A percentile compares a stretch with the other conserved stretches of the same genome.
phyloP scores from a whole-genome alignment of 139 green algal species.

The Limnomonas spitsbergensis region DNA sequence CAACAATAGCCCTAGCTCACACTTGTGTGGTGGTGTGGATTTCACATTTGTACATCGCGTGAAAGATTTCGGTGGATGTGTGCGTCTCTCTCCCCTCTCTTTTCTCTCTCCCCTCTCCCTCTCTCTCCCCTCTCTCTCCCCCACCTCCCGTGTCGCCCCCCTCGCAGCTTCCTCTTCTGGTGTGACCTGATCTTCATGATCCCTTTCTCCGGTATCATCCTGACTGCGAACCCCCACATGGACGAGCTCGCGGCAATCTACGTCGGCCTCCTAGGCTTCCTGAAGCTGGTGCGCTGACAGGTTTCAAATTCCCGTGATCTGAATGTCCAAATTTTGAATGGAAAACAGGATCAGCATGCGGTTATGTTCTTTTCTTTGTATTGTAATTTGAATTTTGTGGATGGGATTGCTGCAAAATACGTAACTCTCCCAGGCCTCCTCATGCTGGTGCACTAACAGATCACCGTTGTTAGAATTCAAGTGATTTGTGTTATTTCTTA shows the following conservation, averaged over 20 bases:
- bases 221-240: neutral
- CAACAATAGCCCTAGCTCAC: neutral
- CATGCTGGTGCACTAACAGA: neutral
- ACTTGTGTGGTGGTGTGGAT: neutral
- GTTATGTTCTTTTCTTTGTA: neutral
- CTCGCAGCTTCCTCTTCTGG: slow-evolving; percentile 10
- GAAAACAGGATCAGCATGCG: neutral
- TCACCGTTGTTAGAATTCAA: neutral
- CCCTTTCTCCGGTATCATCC: slow-evolving; percentile 10
- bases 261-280: slow-evolving; percentile 12
- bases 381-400: neutral
- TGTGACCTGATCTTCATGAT: slow-evolving; percentile 13
- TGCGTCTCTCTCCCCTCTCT: neutral
- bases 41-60: neutral
- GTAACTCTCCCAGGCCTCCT: no score
- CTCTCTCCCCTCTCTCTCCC: neutral
- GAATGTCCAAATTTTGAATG: neutral
- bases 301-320: no score
- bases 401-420: no score
- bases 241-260: slow-evolving; percentile 2
- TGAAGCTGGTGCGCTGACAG: slow-evolving; percentile 16
- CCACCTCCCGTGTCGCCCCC: neutral
- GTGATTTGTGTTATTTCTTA: no score
- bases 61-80: neutral
- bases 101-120: neutral